Conservation (phyloP, 768 basidiomycete genomes). For the Tephrocybe sp. region DNA sequence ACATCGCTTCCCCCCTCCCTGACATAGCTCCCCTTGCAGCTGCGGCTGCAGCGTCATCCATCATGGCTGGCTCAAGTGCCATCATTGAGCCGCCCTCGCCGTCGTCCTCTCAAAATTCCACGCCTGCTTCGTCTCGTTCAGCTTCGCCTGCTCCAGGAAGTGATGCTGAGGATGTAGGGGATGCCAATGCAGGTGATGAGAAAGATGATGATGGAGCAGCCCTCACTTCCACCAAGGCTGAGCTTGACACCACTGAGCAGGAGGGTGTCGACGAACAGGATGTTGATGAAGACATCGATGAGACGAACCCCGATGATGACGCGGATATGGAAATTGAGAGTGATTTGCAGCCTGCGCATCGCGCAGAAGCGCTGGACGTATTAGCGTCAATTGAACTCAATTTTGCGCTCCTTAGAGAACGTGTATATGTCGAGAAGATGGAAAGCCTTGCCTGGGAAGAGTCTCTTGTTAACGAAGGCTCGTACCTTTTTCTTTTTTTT, state of each 20-base stretch:
- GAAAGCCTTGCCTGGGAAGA: slow-evolving; percentile 89
- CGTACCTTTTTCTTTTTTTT: slow-evolving; percentile 34
- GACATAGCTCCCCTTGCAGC: slow-evolving; percentile 28
- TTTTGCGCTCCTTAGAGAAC: slow-evolving; percentile 83
- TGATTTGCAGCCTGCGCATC: slow-evolving; percentile 78
- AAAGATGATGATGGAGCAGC: slow-evolving; percentile 1
- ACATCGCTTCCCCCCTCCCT: slow-evolving; percentile 24
- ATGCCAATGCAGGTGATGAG: slow-evolving; percentile 17
- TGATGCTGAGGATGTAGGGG: slow-evolving; percentile 2
- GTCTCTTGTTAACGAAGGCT: slow-evolving; percentile 66
- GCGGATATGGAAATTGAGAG: slow-evolving; percentile 49
- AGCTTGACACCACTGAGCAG: slow-evolving; percentile 20
- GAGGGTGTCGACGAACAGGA: slow-evolving; percentile 25
- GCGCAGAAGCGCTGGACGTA: slow-evolving; percentile 85
- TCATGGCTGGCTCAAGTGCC: slow-evolving; percentile 43
- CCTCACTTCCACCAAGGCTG: slow-evolving; percentile 13
- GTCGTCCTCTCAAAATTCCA: slow-evolving; percentile 28
- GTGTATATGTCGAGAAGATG: slow-evolving; percentile 93
- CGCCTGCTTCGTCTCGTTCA: slow-evolving; percentile 40
- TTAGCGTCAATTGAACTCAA: slow-evolving; percentile 90
- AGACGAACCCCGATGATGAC: slow-evolving; percentile 38
- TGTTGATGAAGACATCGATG: slow-evolving; percentile 31
- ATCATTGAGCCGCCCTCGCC: slow-evolving; percentile 34
- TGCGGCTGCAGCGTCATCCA: slow-evolving; percentile 43
- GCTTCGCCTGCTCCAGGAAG: slow-evolving; percentile 31